Conservation (phyloP, 305 asterid genomes). For the Fraxinus angustifolia region DNA sequence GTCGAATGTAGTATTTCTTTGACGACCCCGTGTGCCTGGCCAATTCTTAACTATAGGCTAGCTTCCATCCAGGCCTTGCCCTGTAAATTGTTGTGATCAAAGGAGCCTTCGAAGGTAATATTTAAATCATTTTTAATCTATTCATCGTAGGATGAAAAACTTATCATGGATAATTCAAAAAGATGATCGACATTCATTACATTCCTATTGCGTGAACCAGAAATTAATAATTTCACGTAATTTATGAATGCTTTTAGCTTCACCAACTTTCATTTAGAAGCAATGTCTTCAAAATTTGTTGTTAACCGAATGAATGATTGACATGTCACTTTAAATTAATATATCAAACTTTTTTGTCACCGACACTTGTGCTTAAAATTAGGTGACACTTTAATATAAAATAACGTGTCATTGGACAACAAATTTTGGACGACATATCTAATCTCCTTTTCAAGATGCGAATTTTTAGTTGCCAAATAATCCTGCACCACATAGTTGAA, state of each 20-base stretch:
- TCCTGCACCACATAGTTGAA: neutral
- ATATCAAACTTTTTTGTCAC: no score
- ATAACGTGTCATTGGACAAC: no score
- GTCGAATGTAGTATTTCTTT: neutral
- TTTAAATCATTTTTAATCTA: no score
- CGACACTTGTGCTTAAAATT: neutral
- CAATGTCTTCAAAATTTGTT: neutral
- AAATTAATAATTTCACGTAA: no score
- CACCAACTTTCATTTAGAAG: neutral
- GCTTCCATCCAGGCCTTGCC: neutral
- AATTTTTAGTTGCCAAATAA: neutral
- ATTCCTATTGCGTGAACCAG: neutral
- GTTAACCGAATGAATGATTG: neutral
- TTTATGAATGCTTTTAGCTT: neutral
- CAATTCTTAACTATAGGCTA: neutral
- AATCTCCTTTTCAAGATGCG: neutral
- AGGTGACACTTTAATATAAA: neutral
- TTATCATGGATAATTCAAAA: no score
- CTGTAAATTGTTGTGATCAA: neutral
- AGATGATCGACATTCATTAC: neutral
- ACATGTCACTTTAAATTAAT: no score
- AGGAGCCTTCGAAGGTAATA: neutral
- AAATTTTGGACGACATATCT: neutral
- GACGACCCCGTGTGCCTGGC: neutral
- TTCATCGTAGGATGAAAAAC: neutral